Evolutionary conservation across 805 yeast genomes (phyloP).

Genomic region (Metschnikowia reukaufii): DNA sequence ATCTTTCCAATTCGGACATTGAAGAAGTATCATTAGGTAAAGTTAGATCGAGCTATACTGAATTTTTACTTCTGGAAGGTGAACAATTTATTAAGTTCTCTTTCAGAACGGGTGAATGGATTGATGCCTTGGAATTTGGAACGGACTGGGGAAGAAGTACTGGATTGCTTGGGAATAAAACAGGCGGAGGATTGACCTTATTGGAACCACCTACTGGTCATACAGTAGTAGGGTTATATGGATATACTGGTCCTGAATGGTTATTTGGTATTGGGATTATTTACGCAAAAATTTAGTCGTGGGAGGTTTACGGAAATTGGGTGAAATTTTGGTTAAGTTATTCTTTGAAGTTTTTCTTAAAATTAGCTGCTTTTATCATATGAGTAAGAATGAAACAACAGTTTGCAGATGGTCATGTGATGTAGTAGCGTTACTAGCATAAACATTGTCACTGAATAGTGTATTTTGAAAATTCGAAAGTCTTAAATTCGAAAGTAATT

Average conservation of each 20-base stretch:
- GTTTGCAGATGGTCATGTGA: too few species aligned
- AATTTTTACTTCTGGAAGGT: conserved; percentile 51
- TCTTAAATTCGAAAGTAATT: too few species aligned
- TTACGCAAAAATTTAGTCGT: conserved; percentile 38
- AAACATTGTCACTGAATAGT: too few species aligned
- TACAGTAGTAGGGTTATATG: conserved; percentile 67
- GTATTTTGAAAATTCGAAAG: too few species aligned
- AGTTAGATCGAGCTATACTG: conserved; percentile 51
- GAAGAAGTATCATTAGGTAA: conserved; percentile 47
- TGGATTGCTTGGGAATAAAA: conserved; percentile 61
- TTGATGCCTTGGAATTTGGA: conserved; percentile 79
- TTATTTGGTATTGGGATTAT: conserved; percentile 70
- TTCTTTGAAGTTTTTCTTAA: background rate
- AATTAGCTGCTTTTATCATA: background rate
- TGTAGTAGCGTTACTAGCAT: too few species aligned
- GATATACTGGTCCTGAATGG: conserved; percentile 64
- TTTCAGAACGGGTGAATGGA: conserved; percentile 80
- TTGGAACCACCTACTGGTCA: conserved; percentile 57
- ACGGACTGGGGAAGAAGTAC: conserved; percentile 57
- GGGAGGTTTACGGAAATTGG: background rate
- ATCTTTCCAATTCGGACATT: background rate
- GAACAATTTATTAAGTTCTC: conserved; percentile 62
- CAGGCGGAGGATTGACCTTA: conserved; percentile 58
- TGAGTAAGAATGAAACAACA: too few species aligned
- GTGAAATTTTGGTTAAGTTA: background rate